A percentile compares a stretch with the other conserved stretches of the same genome.
phyloP scores from a whole-genome alignment of 2,329 filamentous ascomycete genomes.

The Metarhizium humberi region DNA sequence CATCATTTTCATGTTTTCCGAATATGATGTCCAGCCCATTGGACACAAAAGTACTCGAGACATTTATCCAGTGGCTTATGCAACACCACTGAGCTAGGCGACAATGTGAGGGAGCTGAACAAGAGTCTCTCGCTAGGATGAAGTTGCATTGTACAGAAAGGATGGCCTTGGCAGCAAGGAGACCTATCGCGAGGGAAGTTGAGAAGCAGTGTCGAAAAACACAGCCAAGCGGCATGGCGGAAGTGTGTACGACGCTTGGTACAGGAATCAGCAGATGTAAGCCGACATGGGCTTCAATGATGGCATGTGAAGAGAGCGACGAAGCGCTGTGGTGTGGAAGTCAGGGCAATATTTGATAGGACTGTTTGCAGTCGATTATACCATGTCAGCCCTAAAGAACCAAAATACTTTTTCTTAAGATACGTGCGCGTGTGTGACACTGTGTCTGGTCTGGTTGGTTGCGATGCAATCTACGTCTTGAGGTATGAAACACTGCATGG shows the following conservation, averaged over 20 bases:
- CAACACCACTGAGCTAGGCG: not conserved
- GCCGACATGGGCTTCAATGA: not conserved
- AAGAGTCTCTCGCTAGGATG: not conserved
- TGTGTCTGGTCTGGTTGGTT: no score
- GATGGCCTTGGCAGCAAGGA: not conserved
- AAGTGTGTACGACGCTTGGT: not conserved
- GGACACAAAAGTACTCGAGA: not conserved
- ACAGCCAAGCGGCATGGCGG: not conserved
- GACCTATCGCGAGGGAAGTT: not conserved
- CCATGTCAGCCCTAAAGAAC: conserved; percentile 1
- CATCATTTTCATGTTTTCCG: not conserved
- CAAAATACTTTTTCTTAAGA: not conserved
- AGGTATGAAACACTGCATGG: no score
- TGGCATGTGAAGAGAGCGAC: not conserved
- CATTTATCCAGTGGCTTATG: not conserved
- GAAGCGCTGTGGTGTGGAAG: not conserved
- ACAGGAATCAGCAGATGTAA: not conserved
- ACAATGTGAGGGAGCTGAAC: not conserved
- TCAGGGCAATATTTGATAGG: not conserved
- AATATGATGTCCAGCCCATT: not conserved
- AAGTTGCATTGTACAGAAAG: not conserved
- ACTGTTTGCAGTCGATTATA: not conserved
- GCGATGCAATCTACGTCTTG: no score
- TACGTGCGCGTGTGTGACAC: not conserved
- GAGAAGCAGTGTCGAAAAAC: not conserved